Evolutionary conservation across 108 stramenopile species (phyloP), one percentile per base, ranked within the genome.

Genomic region (Pseudonitzschia multiseries): DNA sequence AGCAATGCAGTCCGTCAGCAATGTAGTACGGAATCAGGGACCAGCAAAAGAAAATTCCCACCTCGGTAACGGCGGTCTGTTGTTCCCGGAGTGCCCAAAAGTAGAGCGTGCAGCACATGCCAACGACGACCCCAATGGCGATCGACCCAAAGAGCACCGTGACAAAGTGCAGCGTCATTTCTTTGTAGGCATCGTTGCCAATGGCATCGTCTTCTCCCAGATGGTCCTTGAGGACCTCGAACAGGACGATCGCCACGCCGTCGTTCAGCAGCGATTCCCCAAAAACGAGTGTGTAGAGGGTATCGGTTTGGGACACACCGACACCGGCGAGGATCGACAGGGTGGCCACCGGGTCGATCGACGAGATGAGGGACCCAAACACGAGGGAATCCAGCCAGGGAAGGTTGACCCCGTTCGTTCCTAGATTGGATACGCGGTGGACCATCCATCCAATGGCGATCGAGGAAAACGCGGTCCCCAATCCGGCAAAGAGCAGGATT

Each of bases 221-320:
- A 63, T 83, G 77, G 8, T 57, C 42, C 31, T 77, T 70, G 43
- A 88, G 68, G 20, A 75, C 77, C n/a, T 84, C 84, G 71, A 87
- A 87, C 20, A 87, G 66, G 24, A 81, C 86, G 72, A 87, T 82
- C 8, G 96, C 91, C 42, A 98, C 93, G 15, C 96, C 98, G 77
- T 98, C 98, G 73, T 97, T 98, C 67, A 98, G 75, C n/a, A 98
- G 76, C 6, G 83, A 79, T 81, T 98, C 98, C 10, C 98, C 98
- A 79, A 98, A 97, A 17, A 97, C 88, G 51, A 98, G 74, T 0
- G 91, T 84, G 69, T 93, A 97, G 26, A 96, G 67, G 3, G 93
- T 89, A 65, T 93, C 91, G 26, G 88, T 75, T 31, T 93, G 83
- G 4, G 80, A 79, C 61, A 96, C 78, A 40, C 92, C 92, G 57